A percentile compares a stretch with the other conserved stretches of the same genome.
Evolutionary conservation across 306 rosid species (phyloP).

Genomic region (Castanea mollissima): DNA sequence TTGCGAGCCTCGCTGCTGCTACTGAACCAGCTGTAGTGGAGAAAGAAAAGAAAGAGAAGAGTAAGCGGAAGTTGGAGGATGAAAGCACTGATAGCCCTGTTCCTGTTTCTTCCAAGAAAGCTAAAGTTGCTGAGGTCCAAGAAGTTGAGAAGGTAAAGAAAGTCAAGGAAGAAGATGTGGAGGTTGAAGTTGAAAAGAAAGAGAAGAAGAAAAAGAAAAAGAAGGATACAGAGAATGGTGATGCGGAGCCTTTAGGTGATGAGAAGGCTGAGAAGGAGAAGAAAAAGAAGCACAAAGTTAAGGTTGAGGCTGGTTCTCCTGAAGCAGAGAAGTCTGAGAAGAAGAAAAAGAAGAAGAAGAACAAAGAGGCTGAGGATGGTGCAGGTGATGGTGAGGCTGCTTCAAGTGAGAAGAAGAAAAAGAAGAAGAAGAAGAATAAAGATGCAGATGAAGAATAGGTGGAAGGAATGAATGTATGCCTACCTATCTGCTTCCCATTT

Average conservation of each 20-base stretch:
- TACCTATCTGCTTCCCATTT: conserved; percentile 1
- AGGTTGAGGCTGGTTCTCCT: conserved; percentile 40
- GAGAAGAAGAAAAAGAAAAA: conserved; percentile 62
- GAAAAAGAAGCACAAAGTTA: conserved; percentile 37
- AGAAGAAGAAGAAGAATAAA: conserved; percentile 50
- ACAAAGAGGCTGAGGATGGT: conserved; percentile 45
- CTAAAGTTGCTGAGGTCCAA: conserved; percentile 33
- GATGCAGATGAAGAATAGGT: conserved; percentile 48
- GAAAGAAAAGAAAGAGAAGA: conserved; percentile 29
- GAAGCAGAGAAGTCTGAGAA: conserved; percentile 59
- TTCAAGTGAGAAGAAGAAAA: conserved; percentile 60
- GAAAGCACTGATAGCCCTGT: conserved; percentile 37
- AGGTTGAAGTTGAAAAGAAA: conserved; percentile 40
- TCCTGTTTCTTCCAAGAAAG: conserved; percentile 50
- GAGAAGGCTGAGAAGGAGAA: conserved; percentile 38
- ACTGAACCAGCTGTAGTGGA: conserved; percentile 25
- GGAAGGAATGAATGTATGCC: conserved; percentile 16
- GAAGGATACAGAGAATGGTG: conserved; percentile 44
- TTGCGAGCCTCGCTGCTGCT: conserved; percentile 61
- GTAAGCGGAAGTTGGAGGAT: conserved; percentile 34
- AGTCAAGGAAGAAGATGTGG: conserved; percentile 22
- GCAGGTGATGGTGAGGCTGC: conserved; percentile 34
- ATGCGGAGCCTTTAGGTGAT: conserved; percentile 27
- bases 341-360: conserved; percentile 65
- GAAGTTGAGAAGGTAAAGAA: conserved; percentile 28